These are phyloP conservation scores for Yamadazyma tumulicola DNA, from an alignment of 805 yeast genomes.

Conservation along the genomic window DNA sequence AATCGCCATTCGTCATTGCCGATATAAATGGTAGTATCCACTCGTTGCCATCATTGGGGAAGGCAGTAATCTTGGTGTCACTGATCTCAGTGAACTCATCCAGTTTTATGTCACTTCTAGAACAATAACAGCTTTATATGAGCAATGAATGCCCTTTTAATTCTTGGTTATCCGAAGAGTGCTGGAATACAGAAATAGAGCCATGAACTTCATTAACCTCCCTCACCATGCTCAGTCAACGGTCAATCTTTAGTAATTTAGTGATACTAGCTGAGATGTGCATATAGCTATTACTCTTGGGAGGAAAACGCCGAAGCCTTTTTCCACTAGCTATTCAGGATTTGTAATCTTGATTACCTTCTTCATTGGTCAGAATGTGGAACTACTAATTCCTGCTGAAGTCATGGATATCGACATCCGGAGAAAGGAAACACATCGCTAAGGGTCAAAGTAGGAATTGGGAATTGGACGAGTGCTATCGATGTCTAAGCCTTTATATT, in stretches of 20 bases:
- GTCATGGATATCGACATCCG: conserved; percentile 40
- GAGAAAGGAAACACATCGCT: conserved; percentile 40
- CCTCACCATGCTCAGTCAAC: no score
- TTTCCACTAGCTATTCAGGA: conserved; percentile 36
- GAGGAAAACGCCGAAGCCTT: conserved; percentile 32
- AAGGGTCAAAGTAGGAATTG: conserved; percentile 34
- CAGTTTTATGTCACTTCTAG: conserved; percentile 66
- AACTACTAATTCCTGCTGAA: conserved; percentile 29
- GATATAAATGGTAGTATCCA: conserved; percentile 61
- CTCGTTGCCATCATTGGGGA: conserved; percentile 67
- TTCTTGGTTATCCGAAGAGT: conserved; percentile 53
- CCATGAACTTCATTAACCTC: no score
- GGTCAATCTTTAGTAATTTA: conserved; percentile 26
- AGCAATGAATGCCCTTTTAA: conserved; percentile 58
- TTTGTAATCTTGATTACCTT: conserved; percentile 32
- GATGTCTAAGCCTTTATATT: conserved; percentile 30
- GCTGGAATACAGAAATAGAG: conserved; percentile 30
- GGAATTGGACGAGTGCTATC: conserved; percentile 30
- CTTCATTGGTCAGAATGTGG: conserved; percentile 39
- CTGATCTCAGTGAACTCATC: conserved; percentile 73
- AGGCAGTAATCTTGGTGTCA: conserved; percentile 65
- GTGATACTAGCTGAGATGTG: conserved; percentile 42
- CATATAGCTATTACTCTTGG: conserved; percentile 39
- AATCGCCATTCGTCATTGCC: conserved; percentile 75
- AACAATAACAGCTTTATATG: conserved; percentile 64